Evolutionary conservation across 768 basidiomycete genomes (phyloP).

Genomic region (Daedaleopsis nitida): DNA sequence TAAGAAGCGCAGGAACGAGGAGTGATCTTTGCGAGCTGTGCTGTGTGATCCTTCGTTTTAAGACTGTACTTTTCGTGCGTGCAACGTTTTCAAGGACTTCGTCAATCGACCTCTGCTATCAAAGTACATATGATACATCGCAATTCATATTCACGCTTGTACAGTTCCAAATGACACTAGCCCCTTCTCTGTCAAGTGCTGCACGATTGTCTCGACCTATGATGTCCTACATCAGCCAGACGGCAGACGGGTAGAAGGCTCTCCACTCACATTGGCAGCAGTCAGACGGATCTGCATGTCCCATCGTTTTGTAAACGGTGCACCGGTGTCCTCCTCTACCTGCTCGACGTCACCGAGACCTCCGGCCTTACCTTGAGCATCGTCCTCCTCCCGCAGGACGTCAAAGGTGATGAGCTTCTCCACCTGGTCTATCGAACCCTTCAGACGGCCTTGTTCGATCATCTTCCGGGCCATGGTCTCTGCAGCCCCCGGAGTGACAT

Average conservation of each 20-base stretch:
- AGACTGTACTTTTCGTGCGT: constrained; percentile 10
- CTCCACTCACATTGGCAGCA: constrained; percentile 72
- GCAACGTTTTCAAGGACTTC: constrained; percentile 16
- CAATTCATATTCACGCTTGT: constrained; percentile 25
- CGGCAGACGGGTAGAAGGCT: neutral
- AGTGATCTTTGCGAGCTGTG: constrained; percentile 26
- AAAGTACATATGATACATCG: constrained; percentile 29
- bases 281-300: constrained; percentile 90
- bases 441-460: constrained; percentile 96
- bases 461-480: constrained; percentile 98
- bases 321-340: constrained; percentile 84
- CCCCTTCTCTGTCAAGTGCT: constrained; percentile 70
- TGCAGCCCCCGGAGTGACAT: constrained; percentile 88
- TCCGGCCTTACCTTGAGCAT: constrained; percentile 92
- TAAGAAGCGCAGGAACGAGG: constrained; percentile 73
- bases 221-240: neutral
- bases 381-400: constrained; percentile 81
- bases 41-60: constrained; percentile 27
- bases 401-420: constrained; percentile 95
- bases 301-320: constrained; percentile 93
- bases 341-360: constrained; percentile 88
- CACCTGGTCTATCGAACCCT: constrained; percentile 95
- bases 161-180: constrained; percentile 45
- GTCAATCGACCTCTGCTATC: constrained; percentile 30
- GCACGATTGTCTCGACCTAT: constrained; percentile 87